phyloP scores from a whole-genome alignment of 164 flowering plant genomes.

The Cinnamomum micranthum region DNA sequence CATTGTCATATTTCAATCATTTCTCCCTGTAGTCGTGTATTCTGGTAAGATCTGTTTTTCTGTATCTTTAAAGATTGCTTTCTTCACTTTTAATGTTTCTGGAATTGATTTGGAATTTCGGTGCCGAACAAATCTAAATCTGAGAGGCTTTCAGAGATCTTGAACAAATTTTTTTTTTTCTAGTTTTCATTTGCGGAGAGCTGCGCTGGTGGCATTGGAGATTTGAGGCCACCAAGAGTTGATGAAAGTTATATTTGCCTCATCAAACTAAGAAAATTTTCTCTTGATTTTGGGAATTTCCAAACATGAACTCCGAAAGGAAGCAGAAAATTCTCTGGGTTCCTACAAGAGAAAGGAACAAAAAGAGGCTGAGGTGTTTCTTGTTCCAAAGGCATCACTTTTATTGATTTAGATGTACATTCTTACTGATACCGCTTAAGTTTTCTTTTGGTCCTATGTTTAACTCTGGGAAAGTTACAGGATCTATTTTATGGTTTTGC shows the following conservation, averaged over 20 bases:
- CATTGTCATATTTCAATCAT: neutral
- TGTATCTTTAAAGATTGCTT: neutral
- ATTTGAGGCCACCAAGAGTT: neutral
- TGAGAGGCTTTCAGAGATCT: neutral
- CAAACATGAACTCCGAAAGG: neutral
- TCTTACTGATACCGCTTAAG: neutral
- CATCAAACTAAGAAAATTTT: neutral
- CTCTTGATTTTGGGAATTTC: neutral
- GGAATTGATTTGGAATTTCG: neutral
- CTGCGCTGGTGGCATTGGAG: neutral
- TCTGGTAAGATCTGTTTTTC: neutral
- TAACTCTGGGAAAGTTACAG: conserved; percentile 8
- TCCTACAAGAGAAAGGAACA: neutral
- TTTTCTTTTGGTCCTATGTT: neutral
- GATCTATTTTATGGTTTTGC: neutral
- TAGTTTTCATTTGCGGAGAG: neutral
- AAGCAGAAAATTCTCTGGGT: neutral
- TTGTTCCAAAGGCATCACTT: neutral
- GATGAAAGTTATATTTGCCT: neutral
- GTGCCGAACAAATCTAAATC: neutral
- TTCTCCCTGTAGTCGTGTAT: neutral
- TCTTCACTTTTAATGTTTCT: neutral
- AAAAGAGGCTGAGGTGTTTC: neutral
- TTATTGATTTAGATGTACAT: neutral
- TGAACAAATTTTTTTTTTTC: neutral